Conservation (phyloP, 2,329 filamentous ascomycete species). For the Apiospora kogelbergensis region DNA sequence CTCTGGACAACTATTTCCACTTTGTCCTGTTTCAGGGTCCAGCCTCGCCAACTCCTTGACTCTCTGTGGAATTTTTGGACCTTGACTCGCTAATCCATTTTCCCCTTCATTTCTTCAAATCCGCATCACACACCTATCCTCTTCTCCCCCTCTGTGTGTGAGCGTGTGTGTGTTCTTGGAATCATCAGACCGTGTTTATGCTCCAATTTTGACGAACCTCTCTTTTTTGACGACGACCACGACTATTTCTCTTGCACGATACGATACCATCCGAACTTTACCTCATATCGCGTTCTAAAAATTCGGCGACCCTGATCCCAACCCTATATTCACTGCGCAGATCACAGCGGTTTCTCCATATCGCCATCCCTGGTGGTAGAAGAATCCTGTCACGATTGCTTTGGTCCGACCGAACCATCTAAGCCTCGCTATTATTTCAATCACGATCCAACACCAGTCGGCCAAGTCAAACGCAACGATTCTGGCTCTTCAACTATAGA, state of each 20-base stretch:
- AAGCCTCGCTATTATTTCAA: background rate
- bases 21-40: slow-evolving; percentile 9
- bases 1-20: slow-evolving; percentile 2
- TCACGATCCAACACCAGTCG: background rate
- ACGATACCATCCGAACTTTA: background rate
- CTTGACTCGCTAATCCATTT: background rate
- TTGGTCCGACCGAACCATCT: background rate
- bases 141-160: background rate
- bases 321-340: background rate
- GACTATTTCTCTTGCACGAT: slow-evolving; percentile 3
- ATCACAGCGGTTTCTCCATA: background rate
- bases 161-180: background rate
- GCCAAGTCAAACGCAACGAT: background rate
- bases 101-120: background rate
- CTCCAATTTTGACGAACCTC: slow-evolving; percentile 5
- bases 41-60: slow-evolving; percentile 4
- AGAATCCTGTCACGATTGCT: background rate
- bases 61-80: background rate
- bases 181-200: background rate
- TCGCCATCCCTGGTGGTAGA: background rate
- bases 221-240: slow-evolving; percentile 5
- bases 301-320: background rate
- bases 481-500: background rate
- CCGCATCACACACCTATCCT: background rate
- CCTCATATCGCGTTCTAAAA: background rate